Percentiles rank a stretch among this genome's conserved stretches.
Evolutionary conservation across 2,329 filamentous ascomycete genomes (phyloP).

Genomic region (Exophiala bonariae): DNA sequence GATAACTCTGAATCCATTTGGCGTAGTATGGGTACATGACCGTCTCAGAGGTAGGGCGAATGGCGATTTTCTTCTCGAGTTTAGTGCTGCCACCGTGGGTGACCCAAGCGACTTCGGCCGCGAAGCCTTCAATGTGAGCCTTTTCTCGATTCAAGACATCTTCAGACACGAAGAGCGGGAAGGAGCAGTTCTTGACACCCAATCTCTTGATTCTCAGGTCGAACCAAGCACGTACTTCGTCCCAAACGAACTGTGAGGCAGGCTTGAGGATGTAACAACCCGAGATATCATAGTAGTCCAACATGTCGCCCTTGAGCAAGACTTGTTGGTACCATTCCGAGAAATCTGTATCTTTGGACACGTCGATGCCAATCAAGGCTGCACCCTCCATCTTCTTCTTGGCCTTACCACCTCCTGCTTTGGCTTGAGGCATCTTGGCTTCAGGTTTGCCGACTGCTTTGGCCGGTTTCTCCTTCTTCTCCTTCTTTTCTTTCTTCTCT

Average conservation of each 20-base stretch:
- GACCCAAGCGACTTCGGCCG: constrained; percentile 63
- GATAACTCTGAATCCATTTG: constrained; percentile 95
- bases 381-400: constrained; percentile 61
- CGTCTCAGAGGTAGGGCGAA: constrained; percentile 69
- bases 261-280: constrained; percentile 93
- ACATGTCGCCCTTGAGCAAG: constrained; percentile 93
- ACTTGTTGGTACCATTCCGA: constrained; percentile 97
- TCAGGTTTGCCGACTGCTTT: constrained; percentile 45
- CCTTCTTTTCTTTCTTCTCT: constrained; percentile 47
- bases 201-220: constrained; percentile 77
- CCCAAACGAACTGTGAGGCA: constrained; percentile 67
- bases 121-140: constrained; percentile 98
- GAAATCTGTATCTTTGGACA: constrained; percentile 82
- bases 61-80: constrained; percentile 76
- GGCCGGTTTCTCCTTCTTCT: constrained; percentile 41
- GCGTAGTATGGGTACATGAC: constrained; percentile 97
- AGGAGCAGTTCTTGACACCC: constrained; percentile 93
- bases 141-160: constrained; percentile 87
- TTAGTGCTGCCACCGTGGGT: constrained; percentile 80
- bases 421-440: constrained; percentile 43
- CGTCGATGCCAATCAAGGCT: constrained; percentile 81
- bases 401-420: constrained; percentile 30
- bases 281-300: constrained; percentile 98
- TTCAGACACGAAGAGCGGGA: constrained; percentile 91
- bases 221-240: constrained; percentile 60